Conservation (phyloP, 2,329 filamentous ascomycete genomes). For the Podosphaera fusca region DNA sequence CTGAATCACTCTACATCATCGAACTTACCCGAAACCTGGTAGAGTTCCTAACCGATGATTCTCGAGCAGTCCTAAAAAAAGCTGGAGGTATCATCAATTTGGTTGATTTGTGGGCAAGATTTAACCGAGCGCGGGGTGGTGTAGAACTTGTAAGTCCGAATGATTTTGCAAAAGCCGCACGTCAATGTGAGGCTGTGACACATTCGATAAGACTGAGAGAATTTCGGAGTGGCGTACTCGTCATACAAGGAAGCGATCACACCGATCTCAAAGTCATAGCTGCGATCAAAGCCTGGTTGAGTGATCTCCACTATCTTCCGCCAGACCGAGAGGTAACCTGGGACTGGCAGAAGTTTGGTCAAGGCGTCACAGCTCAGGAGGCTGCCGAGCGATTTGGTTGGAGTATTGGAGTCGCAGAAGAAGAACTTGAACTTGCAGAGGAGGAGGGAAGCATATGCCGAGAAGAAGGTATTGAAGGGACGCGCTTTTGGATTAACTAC, state of each 20-base stretch:
- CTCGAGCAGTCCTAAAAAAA: slow-evolving; percentile 49
- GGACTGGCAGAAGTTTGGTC: slow-evolving; percentile 59
- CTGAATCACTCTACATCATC: slow-evolving; percentile 72
- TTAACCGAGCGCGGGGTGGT: slow-evolving; percentile 78
- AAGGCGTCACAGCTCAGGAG: slow-evolving; percentile 75
- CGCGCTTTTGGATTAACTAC: slow-evolving; percentile 82
- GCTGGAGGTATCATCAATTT: slow-evolving; percentile 76
- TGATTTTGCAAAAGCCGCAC: slow-evolving; percentile 77
- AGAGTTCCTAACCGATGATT: slow-evolving; percentile 73
- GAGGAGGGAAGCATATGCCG: slow-evolving; percentile 70
- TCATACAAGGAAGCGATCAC: slow-evolving; percentile 69
- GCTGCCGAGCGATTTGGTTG: slow-evolving; percentile 77
- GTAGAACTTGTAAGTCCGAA: slow-evolving; percentile 82
- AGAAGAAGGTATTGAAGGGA: slow-evolving; percentile 74
- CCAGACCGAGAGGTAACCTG: slow-evolving; percentile 42
- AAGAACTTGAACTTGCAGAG: slow-evolving; percentile 94
- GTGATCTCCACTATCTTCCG: slow-evolving; percentile 42
- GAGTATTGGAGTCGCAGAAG: slow-evolving; percentile 88
- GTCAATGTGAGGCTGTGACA: slow-evolving; percentile 68
- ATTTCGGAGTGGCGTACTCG: slow-evolving; percentile 85
- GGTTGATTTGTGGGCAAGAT: slow-evolving; percentile 81
- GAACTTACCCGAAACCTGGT: slow-evolving; percentile 67
- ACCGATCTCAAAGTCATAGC: slow-evolving; percentile 79
- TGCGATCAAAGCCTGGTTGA: slow-evolving; percentile 54
- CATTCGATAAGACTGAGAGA: slow-evolving; percentile 68